Evolutionary conservation across 1,284 basidiomycete species (phyloP).

Genomic region (Boletellus deceptivus): DNA sequence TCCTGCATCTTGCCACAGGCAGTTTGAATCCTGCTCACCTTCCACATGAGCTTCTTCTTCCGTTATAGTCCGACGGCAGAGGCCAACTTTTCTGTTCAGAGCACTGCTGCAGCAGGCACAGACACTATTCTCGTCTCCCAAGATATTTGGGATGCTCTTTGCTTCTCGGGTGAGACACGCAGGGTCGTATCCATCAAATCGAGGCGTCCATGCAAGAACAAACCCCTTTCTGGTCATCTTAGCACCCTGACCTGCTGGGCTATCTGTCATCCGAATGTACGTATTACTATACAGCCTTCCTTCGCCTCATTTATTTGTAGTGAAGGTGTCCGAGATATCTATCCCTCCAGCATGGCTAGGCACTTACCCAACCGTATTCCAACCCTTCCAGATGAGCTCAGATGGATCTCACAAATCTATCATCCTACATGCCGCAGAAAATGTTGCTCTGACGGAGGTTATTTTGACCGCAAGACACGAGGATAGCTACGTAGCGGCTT

Average conservation of each 20-base stretch:
- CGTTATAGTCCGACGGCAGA: constrained; percentile 19
- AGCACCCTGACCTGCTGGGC: constrained; percentile 31
- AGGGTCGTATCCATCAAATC: constrained; percentile 22
- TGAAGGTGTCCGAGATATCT: constrained; percentile 26
- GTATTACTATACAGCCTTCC: constrained; percentile 6
- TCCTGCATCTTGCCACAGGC: neutral
- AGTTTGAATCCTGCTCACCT: neutral
- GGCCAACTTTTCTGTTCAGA: constrained; percentile 23
- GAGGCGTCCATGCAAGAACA: constrained; percentile 18
- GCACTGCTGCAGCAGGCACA: neutral
- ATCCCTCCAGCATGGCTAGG: constrained; percentile 30
- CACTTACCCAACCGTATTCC: constrained; percentile 30
- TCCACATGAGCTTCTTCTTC: constrained; percentile 35
- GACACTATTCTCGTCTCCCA: constrained; percentile 31
- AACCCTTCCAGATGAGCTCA: constrained; percentile 12
- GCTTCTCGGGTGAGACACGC: constrained; percentile 16
- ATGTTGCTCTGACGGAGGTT: constrained; percentile 39
- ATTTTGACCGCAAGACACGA: constrained; percentile 47
- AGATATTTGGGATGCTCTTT: constrained; percentile 34
- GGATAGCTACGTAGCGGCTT: constrained; percentile 38
- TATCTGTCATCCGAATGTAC: constrained; percentile 20
- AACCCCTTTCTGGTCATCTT: constrained; percentile 4
- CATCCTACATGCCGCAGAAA: constrained; percentile 19
- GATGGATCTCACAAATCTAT: constrained; percentile 16
- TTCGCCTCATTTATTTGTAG: constrained; percentile 9